A percentile compares a stretch with the other conserved stretches of the same genome.
phyloP scores from a whole-genome alignment of 768 basidiomycete genomes.

The Russula griseocarnosa region DNA sequence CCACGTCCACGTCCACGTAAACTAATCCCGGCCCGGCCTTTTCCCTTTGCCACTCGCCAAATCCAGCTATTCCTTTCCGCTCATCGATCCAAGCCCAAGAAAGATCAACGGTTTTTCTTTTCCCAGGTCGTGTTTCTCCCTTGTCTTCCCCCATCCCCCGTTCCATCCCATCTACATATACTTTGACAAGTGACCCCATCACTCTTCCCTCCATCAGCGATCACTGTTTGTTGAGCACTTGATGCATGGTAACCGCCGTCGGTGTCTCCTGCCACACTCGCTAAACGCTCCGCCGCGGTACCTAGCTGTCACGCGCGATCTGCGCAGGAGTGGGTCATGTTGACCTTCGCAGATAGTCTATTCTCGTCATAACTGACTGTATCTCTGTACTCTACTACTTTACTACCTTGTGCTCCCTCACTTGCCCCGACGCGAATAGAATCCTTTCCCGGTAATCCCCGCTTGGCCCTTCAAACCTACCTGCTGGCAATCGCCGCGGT shows the following conservation, averaged over 20 bases:
- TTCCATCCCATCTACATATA: background rate
- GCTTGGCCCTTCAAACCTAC: background rate
- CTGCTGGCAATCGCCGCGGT: conserved; percentile 20
- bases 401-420: background rate
- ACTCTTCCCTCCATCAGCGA: background rate
- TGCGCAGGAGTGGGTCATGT: background rate
- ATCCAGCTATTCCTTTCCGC: conserved; percentile 17
- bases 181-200: background rate
- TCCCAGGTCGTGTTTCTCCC: background rate
- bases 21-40: conserved; percentile 25
- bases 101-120: conserved; percentile 1
- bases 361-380: background rate
- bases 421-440: background rate
- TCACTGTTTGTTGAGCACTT: background rate
- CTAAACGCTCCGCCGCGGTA: background rate
- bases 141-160: background rate
- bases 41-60: conserved; percentile 5
- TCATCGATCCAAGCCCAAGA: conserved; percentile 14
- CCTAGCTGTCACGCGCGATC: conserved; percentile 6
- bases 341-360: background rate
- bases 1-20: conserved; percentile 16
- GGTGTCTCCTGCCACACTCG: background rate
- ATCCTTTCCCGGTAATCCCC: conserved; percentile 18
- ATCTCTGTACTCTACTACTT: no score
- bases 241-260: background rate